phyloP scores from a whole-genome alignment of 1,139 yeast species.

The Nakaseomyces delphensis region DNA sequence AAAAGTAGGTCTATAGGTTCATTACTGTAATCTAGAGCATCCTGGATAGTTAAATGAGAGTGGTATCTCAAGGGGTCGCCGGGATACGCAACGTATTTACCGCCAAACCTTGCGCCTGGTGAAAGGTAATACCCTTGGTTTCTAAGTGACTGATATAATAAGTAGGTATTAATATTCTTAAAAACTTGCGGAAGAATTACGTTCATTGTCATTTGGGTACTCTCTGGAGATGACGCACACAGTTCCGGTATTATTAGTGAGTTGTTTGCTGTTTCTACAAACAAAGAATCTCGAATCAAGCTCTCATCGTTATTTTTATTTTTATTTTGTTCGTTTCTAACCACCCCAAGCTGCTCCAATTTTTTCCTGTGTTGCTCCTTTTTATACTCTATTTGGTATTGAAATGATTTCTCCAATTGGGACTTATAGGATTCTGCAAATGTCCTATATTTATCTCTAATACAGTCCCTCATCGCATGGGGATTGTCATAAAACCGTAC shows the following conservation, averaged over 20 bases:
- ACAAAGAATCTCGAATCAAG: conserved; percentile 20
- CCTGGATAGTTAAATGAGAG: conserved; percentile 70
- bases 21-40: conserved; percentile 38
- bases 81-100: conserved; percentile 81
- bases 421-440: conserved; percentile 12
- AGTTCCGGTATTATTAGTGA: conserved; percentile 9
- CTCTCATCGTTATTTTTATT: conserved; percentile 7
- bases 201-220: background rate
- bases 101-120: conserved; percentile 90
- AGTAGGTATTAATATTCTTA: conserved; percentile 14
- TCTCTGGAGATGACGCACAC: background rate
- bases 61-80: conserved; percentile 91
- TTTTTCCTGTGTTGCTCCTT: conserved; percentile 17
- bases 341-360: conserved; percentile 14
- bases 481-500: conserved; percentile 23
- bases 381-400: conserved; percentile 16
- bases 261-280: conserved; percentile 16
- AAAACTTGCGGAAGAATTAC: conserved; percentile 8
- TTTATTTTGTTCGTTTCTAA: conserved; percentile 4
- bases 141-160: conserved; percentile 16
- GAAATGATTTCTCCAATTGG: conserved; percentile 14
- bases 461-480: conserved; percentile 14
- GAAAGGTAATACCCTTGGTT: conserved; percentile 34
- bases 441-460: conserved; percentile 12
- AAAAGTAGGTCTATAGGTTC: conserved; percentile 48